Base-by-base conservation (phyloP, 768 basidiomycete genomes). In the Brasilioporus rufonigricans region DNA sequence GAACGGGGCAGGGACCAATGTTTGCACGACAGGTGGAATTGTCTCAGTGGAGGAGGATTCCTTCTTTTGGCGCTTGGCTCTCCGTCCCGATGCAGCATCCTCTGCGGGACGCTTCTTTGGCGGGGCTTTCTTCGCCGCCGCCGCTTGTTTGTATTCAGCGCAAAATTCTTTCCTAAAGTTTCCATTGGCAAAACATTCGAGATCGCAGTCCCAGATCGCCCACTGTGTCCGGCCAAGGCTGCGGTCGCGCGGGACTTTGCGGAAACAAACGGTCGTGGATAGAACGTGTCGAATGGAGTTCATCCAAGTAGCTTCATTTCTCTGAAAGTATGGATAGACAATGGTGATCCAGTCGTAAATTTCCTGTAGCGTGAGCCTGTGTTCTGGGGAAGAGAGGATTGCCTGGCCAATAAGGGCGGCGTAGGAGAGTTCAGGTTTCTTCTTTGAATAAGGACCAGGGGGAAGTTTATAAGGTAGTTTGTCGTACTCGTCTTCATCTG, bases 231-330 rank as follows among this genome's bases (percentile, higher is more conserved):
- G 83, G 32, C 93, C 91, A 32, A 89, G 80, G 24, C 84, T 79
- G 13, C 87, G 82, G 55, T 91, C 86, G 21, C 93, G 77, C 3
- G 85, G 82, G 0, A 88, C 83, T 62, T 96, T 97, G 58, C 92
- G 84, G 71, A 97, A 98, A 63, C 88, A 89, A 35, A 88, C 83
- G 41, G 95, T 96, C 4, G 94, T 92, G 59, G 91, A 93, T 24
- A 98, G 80, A 45, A 95, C 94, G 71, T 98, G 95, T n/a, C 96
- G 83, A 56, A 98, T 93, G 52, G 93, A 95, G 71, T 97, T 97
- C 85, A 95, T 94, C 96, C 96, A 98, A 7, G 93, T 96, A 4
- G 88, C 83, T 64, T 98, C 94, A 21, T 89, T 88, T 54, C 90
- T 87, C 71, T 93, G 92, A 75, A 92, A 99, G 67, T 87, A 86